A percentile compares a stretch with the other conserved stretches of the same genome.
Conservation (phyloP, 2,329 filamentous ascomycete species). For the Botryotinia calthae region DNA sequence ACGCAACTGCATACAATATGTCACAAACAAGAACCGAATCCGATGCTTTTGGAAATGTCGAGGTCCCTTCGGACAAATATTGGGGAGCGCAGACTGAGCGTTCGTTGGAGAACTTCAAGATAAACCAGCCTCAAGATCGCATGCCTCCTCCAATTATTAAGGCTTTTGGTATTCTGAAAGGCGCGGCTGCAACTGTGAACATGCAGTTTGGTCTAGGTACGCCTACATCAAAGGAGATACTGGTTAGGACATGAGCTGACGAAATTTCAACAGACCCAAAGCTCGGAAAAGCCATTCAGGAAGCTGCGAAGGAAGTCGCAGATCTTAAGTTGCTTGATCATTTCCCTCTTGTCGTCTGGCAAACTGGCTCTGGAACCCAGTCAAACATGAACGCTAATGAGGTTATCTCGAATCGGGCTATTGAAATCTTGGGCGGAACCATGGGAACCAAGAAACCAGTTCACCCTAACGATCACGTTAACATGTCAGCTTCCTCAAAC, state of each 20-base stretch:
- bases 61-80: constrained; percentile 90
- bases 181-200: constrained; percentile 92
- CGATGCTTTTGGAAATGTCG: constrained; percentile 96
- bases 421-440: constrained; percentile 90
- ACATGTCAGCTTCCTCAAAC: constrained; percentile 98
- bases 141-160: constrained; percentile 92
- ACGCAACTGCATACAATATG: constrained; percentile 38
- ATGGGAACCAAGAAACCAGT: constrained; percentile 98
- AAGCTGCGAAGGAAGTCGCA: constrained; percentile 90
- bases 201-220: constrained; percentile 87
- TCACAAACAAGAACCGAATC: constrained; percentile 75
- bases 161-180: constrained; percentile 97
- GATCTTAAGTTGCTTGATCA: constrained; percentile 92
- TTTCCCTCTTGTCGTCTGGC: constrained; percentile 98
- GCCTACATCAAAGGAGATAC: constrained; percentile 24
- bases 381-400: constrained; percentile 99
- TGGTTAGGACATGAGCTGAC: constrained; percentile 29
- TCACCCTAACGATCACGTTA: constrained; percentile 99
- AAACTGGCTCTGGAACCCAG: constrained; percentile 97
- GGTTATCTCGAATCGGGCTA: constrained; percentile 98
- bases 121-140: constrained; percentile 98
- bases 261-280: constrained; percentile 64
- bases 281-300: constrained; percentile 87
- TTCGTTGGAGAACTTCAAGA: constrained; percentile 95
- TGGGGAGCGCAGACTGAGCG: constrained; percentile 98